Percentiles rank a stretch among this genome's conserved stretches.
Evolutionary conservation across 176 grass and related monocot species (phyloP).

Genomic region (Oryza coarctata): DNA sequence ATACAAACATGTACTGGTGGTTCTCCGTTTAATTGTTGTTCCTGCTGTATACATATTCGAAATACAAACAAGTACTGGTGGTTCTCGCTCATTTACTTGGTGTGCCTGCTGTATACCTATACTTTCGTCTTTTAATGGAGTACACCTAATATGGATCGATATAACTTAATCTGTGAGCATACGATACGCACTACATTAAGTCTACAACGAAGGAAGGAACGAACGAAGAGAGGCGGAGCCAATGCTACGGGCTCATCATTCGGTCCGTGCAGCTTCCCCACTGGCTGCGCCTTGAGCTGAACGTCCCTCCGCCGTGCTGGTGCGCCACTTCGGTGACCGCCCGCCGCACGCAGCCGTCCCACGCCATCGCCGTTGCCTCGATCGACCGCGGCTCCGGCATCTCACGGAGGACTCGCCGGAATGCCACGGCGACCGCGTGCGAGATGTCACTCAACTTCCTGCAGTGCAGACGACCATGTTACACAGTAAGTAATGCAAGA

Average conservation of each 20-base stretch:
- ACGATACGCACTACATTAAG: not conserved
- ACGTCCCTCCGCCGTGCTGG: not conserved
- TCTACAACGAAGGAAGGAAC: not conserved
- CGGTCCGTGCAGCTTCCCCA: not conserved
- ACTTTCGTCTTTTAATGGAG: too few species aligned
- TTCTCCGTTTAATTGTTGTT: too few species aligned
- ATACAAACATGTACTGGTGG: too few species aligned
- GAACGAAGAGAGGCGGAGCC: too few species aligned
- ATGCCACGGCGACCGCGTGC: not conserved
- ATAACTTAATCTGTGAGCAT: too few species aligned
- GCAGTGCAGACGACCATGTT: not conserved
- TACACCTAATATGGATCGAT: too few species aligned
- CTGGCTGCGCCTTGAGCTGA: not conserved
- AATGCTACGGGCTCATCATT: not conserved
- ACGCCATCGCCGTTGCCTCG: not conserved
- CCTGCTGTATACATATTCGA: too few species aligned
- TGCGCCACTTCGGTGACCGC: not conserved
- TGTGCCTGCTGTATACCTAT: too few species aligned
- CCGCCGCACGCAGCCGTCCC: not conserved
- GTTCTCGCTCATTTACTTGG: too few species aligned
- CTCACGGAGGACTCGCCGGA: not conserved
- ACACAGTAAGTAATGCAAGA: not conserved
- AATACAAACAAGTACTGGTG: too few species aligned
- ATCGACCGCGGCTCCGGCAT: not conserved
- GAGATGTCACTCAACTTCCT: conserved; percentile 1